Base-by-base conservation (phyloP, 78 protist species). In the Dictyostelium purpureum region DNA sequence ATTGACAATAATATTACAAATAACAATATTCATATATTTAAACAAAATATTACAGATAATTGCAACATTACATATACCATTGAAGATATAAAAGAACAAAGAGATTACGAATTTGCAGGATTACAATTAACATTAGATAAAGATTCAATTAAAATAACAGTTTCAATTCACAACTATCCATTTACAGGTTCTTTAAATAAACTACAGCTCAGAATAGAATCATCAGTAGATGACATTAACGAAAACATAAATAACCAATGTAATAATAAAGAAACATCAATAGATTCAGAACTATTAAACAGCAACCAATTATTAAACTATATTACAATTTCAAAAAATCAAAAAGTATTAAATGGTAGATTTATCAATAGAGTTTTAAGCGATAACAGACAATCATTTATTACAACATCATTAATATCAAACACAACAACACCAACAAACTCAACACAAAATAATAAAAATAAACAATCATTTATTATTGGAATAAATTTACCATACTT, bases 51-150 rank as follows among this genome's bases (percentile, higher is more conserved):
- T 63, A 63, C 71, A 63, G 73, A 35, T 18, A 45, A 66, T 21
- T 63, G 71, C 33, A 63, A 21, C 26, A 5, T 63, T 11, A 63
- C 71, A 7, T 63, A 63, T 63, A 31, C 76, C 19, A 69, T 69
- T 19, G 76, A 63, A 63, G 71, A 63, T 21, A 21, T 63, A 6
- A 33, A 63, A 31, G 7, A 2, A 33, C 26, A 24, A 14, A 63
- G 71, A 63, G 71, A 63, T 63, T 63, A 63, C 33, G 35, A 63
- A 28, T 63, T 63, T 18, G 71, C 71, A 16, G 71, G 71, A 16
- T 33, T 63, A 16, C 45, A 63, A 28, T 63, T 63, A 63, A 63
- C 71, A 31, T 63, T 63, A 42, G 71, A 63, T 63, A 12, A 33
- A 12, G 71, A 37, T 63, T 35, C 38, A 28, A 63, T 63, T 33